A percentile compares a stretch with the other conserved stretches of the same genome.
These are phyloP conservation scores for Bidens hawaiensis DNA, from an alignment of 140 eudicot genomes.

Conservation along the genomic window DNA sequence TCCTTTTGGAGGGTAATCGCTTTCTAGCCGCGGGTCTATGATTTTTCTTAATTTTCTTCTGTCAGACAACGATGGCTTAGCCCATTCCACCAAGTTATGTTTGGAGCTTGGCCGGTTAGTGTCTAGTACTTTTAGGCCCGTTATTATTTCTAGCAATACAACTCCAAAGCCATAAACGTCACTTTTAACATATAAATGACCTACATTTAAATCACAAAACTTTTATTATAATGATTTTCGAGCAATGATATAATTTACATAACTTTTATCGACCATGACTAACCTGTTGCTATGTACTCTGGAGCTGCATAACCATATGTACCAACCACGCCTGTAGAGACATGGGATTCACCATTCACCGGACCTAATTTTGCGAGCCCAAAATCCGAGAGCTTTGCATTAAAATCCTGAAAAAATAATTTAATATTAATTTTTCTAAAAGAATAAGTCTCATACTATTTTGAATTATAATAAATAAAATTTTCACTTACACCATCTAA, in stretches of 20 bases:
- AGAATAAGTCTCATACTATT: too few relatives aligned
- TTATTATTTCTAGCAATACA: too few relatives aligned
- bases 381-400: slow-evolving; percentile 87
- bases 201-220: slow-evolving; percentile 19
- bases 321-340: slow-evolving; percentile 67
- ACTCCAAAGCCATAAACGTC: too few relatives aligned
- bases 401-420: slow-evolving; percentile 37
- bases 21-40: slow-evolving; percentile 51
- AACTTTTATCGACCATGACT: not conserved
- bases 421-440: not conserved
- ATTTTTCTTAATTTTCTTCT: slow-evolving; percentile 39
- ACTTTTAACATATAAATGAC: slow-evolving; percentile 92
- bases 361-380: slow-evolving; percentile 92
- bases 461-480: not conserved
- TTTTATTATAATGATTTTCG: too few relatives aligned
- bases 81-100: slow-evolving; percentile 71
- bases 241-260: too few relatives aligned
- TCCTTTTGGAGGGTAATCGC: slow-evolving; percentile 46
- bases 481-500: slow-evolving; percentile 53
- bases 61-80: slow-evolving; percentile 39
- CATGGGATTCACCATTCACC: slow-evolving; percentile 62
- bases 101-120: slow-evolving; percentile 53
- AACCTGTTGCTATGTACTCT: slow-evolving; percentile 69
- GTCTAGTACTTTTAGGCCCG: slow-evolving; percentile 73
- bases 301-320: slow-evolving; percentile 95